A percentile compares a stretch with the other conserved stretches of the same genome.
Conservation (phyloP, 768 basidiomycete genomes). For the Boletellus sp. region DNA sequence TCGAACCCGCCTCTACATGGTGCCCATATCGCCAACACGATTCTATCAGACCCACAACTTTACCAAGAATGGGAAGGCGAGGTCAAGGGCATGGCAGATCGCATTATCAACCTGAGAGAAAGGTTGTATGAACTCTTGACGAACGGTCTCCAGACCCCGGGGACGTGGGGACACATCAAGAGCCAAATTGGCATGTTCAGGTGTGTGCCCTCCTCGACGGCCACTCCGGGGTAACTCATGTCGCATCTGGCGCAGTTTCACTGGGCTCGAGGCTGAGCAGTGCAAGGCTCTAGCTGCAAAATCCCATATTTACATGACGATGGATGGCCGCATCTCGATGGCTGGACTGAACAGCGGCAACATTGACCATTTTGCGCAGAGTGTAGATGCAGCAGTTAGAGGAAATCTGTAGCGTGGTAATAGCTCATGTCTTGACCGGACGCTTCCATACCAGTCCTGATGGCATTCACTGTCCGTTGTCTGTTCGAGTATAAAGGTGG, state of each 20-base stretch:
- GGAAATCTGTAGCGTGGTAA: constrained; percentile 54
- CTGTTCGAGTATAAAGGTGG: constrained; percentile 16
- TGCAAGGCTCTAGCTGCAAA: constrained; percentile 81
- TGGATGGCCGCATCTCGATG: constrained; percentile 92
- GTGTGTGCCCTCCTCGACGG: constrained; percentile 39
- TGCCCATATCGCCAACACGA: constrained; percentile 80
- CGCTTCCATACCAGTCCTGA: constrained; percentile 23
- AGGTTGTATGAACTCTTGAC: constrained; percentile 75
- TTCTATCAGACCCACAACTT: constrained; percentile 69
- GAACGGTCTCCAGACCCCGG: constrained; percentile 81
- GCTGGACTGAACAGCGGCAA: constrained; percentile 82
- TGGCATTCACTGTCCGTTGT: constrained; percentile 10
- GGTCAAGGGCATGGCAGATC: constrained; percentile 92
- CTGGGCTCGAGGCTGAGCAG: constrained; percentile 75
- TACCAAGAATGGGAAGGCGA: constrained; percentile 88
- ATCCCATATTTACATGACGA: constrained; percentile 93
- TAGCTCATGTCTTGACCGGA: constrained; percentile 24
- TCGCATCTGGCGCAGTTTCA: constrained; percentile 54
- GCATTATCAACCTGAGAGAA: constrained; percentile 92
- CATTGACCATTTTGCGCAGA: constrained; percentile 87
- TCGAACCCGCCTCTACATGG: constrained; percentile 95
- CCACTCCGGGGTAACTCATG: background rate
- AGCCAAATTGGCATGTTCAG: constrained; percentile 98
- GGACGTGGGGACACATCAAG: constrained; percentile 93
- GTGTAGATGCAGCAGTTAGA: constrained; percentile 78